phyloP scores from a whole-genome alignment of 1,284 basidiomycete species.

The Microbotryum silenes-acaulis region DNA sequence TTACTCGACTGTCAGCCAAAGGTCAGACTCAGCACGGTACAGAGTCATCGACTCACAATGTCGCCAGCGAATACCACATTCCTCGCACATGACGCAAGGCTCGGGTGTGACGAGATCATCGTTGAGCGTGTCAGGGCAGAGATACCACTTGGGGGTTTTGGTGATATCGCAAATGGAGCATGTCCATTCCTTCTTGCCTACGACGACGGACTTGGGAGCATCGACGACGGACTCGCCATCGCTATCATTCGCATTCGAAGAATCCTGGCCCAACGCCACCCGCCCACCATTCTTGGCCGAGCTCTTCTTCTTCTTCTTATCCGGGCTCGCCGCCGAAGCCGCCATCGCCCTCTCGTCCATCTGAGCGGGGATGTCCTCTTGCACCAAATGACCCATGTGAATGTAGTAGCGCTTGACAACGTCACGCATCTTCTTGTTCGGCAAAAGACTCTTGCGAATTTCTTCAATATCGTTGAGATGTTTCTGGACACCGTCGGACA shows the following conservation, averaged over 20 bases:
- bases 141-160: conserved; percentile 27
- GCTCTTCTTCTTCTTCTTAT: background rate
- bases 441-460: conserved; percentile 15
- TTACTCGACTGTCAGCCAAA: background rate
- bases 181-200: conserved; percentile 12
- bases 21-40: background rate
- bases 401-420: conserved; percentile 35
- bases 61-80: conserved; percentile 33
- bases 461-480: conserved; percentile 33
- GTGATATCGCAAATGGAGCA: conserved; percentile 33
- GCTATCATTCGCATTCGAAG: conserved; percentile 4
- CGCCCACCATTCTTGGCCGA: background rate
- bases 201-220: conserved; percentile 10
- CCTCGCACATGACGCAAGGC: conserved; percentile 28
- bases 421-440: conserved; percentile 29
- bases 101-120: conserved; percentile 2
- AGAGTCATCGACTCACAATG: conserved; percentile 26
- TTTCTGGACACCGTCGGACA: conserved; percentile 22
- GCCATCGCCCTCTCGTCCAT: conserved; percentile 30
- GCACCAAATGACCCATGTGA: conserved; percentile 21
- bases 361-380: conserved; percentile 32
- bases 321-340: conserved; percentile 14
- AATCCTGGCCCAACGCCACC: conserved; percentile 2
- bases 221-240: conserved; percentile 27
- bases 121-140: conserved; percentile 28